A percentile compares a stretch with the other conserved stretches of the same genome.
phyloP scores from a whole-genome alignment of 345 rosid genomes.

The Populus simonii region DNA sequence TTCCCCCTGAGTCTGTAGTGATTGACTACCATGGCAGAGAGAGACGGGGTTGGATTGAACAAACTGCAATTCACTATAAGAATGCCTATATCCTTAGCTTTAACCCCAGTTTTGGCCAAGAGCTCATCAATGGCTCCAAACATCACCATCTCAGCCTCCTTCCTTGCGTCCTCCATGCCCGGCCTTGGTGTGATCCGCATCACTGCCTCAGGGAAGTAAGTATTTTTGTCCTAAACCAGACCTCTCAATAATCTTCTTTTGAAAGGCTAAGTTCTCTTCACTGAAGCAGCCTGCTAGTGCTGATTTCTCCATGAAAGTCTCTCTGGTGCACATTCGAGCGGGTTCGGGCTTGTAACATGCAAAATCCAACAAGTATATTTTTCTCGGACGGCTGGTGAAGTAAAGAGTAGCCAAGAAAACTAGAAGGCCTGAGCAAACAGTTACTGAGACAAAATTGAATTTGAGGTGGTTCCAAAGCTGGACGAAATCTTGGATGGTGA shows the following conservation, averaged over 20 bases:
- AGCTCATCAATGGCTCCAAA: constrained; percentile 61
- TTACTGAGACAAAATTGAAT: constrained; percentile 49
- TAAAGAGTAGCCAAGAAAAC: constrained; percentile 57
- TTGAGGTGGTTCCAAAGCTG: constrained; percentile 51
- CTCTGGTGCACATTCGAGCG: constrained; percentile 42
- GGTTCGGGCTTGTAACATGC: constrained; percentile 57
- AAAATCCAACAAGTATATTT: constrained; percentile 62
- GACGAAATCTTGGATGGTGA: constrained; percentile 35
- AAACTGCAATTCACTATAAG: constrained; percentile 63
- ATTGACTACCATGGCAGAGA: constrained; percentile 65
- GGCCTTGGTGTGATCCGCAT: constrained; percentile 51
- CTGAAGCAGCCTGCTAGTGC: constrained; percentile 39
- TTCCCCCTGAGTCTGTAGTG: constrained; percentile 72
- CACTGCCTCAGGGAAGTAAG: constrained; percentile 74
- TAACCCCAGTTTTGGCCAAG: constrained; percentile 53
- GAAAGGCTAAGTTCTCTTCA: constrained; percentile 63
- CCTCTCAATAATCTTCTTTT: constrained; percentile 75
- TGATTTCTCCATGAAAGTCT: constrained; percentile 47
- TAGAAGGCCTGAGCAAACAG: constrained; percentile 34
- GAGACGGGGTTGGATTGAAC: constrained; percentile 66
- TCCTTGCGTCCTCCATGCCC: constrained; percentile 60
- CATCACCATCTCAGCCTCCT: constrained; percentile 65
- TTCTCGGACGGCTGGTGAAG: constrained; percentile 65
- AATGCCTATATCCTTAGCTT: constrained; percentile 60
- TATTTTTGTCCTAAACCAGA: constrained; percentile 75